Conservation (phyloP, 2,329 filamentous ascomycete species). For the Cladosporium sp. region DNA sequence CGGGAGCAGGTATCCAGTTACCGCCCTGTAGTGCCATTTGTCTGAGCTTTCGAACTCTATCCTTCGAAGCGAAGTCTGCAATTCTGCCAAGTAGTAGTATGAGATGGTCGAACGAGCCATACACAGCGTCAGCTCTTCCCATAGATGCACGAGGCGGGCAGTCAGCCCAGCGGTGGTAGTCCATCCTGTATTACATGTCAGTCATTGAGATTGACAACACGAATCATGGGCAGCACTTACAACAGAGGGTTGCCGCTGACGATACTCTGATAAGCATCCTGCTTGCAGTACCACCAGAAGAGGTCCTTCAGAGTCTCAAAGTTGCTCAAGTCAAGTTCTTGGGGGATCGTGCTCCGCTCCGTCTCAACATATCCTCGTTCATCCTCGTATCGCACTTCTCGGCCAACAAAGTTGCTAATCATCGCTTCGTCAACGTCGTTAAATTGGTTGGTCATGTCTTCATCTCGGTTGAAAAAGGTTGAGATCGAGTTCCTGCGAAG, state of each 20-base stretch:
- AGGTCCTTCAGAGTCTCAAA: constrained; percentile 83
- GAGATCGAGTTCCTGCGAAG: constrained; percentile 17
- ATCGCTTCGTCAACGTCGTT: constrained; percentile 57
- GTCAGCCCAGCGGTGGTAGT: constrained; percentile 78
- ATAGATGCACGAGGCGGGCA: constrained; percentile 83
- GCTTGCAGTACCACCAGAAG: constrained; percentile 95
- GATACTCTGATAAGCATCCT: constrained; percentile 89
- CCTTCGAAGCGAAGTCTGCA: constrained; percentile 73
- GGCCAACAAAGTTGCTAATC: constrained; percentile 60
- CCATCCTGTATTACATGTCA: constrained; percentile 59
- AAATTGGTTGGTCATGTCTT: constrained; percentile 36
- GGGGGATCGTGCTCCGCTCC: constrained; percentile 34
- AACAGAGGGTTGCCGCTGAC: constrained; percentile 81
- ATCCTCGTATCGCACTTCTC: constrained; percentile 58
- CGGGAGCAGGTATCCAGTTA: constrained; percentile 56
- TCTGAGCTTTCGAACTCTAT: constrained; percentile 75
- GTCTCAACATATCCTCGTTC: constrained; percentile 52
- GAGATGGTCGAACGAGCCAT: constrained; percentile 86
- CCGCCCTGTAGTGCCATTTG: constrained; percentile 61
- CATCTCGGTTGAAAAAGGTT: constrained; percentile 21
- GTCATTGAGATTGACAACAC: background rate
- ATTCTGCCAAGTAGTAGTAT: constrained; percentile 79
- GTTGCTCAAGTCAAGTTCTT: constrained; percentile 65
- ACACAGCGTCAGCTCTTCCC: constrained; percentile 74
- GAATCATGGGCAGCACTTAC: constrained; percentile 56